Evolutionary conservation across 2,329 filamentous ascomycete genomes (phyloP).

Genomic region (Colletotrichum costaricense): DNA sequence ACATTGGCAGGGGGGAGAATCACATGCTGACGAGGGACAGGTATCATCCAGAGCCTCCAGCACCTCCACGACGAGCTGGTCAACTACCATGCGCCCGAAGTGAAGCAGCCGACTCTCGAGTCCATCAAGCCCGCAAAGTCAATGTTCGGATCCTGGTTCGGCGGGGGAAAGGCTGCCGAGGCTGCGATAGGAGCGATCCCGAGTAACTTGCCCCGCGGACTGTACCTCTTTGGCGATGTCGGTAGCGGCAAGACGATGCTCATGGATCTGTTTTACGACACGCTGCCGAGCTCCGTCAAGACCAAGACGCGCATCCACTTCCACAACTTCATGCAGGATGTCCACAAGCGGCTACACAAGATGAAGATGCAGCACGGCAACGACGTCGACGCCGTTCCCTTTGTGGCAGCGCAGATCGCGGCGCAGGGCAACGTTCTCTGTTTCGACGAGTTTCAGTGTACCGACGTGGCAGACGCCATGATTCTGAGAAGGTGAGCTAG

Average conservation of each 20-base stretch:
- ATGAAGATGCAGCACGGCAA: conserved; percentile 91
- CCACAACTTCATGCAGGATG: conserved; percentile 99
- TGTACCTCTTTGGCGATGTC: conserved; percentile 97
- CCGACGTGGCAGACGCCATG: conserved; percentile 98
- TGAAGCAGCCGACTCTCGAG: conserved; percentile 82
- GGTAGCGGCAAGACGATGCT: conserved; percentile 99
- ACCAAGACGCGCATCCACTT: conserved; percentile 96
- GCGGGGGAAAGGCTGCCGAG: conserved; percentile 52
- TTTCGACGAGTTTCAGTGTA: conserved; percentile 99
- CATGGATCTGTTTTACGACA: conserved; percentile 98
- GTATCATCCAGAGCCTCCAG: conserved; percentile 89
- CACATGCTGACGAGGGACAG: conserved; percentile 53
- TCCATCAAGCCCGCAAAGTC: conserved; percentile 68
- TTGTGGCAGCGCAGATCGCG: conserved; percentile 95
- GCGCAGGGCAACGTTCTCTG: conserved; percentile 87
- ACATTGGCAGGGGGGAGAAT: not conserved
- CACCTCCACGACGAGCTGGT: conserved; percentile 86
- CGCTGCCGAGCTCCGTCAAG: conserved; percentile 81
- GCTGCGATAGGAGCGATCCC: conserved; percentile 68
- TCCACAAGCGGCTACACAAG: conserved; percentile 89
- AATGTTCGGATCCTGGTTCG: conserved; percentile 72
- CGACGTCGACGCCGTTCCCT: conserved; percentile 90
- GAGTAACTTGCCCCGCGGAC: conserved; percentile 81
- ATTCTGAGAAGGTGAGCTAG: conserved; percentile 78
- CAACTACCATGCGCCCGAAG: conserved; percentile 77